Conservation (phyloP, 78 protist genomes). For the Speleostelium caveatum region DNA sequence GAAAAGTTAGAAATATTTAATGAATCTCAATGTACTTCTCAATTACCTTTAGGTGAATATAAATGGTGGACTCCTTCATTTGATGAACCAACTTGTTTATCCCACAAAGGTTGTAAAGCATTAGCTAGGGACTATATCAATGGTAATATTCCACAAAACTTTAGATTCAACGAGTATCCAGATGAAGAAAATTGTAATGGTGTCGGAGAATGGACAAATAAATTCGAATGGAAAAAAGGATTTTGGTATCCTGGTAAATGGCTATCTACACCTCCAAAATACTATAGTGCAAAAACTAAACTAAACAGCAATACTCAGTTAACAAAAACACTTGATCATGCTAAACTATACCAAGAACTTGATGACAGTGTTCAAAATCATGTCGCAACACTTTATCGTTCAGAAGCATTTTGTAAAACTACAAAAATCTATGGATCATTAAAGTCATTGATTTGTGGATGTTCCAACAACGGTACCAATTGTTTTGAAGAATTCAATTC, state of each 20-base stretch:
- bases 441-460: slow-evolving; percentile 30
- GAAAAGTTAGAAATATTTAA: too few relatives aligned
- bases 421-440: slow-evolving; percentile 2
- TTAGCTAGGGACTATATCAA: background rate
- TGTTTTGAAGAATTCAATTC: slow-evolving; percentile 27
- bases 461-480: background rate
- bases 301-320: background rate
- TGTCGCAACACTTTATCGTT: slow-evolving; percentile 24
- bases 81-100: background rate
- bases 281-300: too few relatives aligned
- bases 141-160: background rate
- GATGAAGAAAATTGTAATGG: background rate
- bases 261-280: background rate
- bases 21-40: too few relatives aligned
- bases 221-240: slow-evolving; percentile 11
- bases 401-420: slow-evolving; percentile 31
- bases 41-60: background rate
- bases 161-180: slow-evolving; percentile 5
- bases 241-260: slow-evolving; percentile 1
- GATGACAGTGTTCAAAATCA: background rate
- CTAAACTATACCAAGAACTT: background rate
- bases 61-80: slow-evolving; percentile 29
- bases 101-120: background rate
- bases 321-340: too few relatives aligned
- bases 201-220: slow-evolving; percentile 27